Conservation (phyloP, 2,329 filamentous ascomycete genomes). For the Microascus cirrosus region DNA sequence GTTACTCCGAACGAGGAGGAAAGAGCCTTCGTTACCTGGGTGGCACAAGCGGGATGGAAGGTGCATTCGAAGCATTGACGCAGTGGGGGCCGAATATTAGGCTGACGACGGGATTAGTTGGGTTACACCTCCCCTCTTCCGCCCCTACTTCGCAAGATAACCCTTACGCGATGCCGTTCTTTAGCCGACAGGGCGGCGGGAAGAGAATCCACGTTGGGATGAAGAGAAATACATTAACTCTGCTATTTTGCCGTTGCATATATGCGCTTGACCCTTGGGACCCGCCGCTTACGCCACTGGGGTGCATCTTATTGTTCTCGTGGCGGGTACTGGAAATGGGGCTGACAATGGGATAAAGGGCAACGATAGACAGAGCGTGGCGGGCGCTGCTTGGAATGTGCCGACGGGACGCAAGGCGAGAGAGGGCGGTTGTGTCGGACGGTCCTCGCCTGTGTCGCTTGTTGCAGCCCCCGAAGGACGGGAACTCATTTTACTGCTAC, state of each 20-base stretch:
- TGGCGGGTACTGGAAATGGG: not conserved
- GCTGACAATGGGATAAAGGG: too few species aligned
- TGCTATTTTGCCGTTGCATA: not conserved
- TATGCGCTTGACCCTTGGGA: not conserved
- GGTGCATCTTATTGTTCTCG: not conserved
- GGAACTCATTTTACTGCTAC: not conserved
- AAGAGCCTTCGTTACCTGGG: not conserved
- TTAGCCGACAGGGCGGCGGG: not conserved
- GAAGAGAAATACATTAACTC: not conserved
- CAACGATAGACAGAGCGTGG: too few species aligned
- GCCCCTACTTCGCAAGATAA: not conserved
- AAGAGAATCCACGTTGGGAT: not conserved
- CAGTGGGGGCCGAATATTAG: constrained; percentile 6
- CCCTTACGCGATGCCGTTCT: not conserved
- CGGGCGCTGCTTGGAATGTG: not conserved
- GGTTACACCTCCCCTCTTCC: not conserved
- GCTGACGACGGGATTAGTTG: constrained; percentile 1
- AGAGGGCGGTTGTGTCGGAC: not conserved
- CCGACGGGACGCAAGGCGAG: not conserved
- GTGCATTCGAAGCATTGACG: not conserved
- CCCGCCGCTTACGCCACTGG: not conserved
- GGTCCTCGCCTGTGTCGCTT: not conserved
- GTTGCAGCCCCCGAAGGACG: not conserved
- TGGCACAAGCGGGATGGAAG: not conserved
- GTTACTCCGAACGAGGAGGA: not conserved